Conservation (phyloP, 1,284 basidiomycete species). For the Leccinum griseonigrum region DNA sequence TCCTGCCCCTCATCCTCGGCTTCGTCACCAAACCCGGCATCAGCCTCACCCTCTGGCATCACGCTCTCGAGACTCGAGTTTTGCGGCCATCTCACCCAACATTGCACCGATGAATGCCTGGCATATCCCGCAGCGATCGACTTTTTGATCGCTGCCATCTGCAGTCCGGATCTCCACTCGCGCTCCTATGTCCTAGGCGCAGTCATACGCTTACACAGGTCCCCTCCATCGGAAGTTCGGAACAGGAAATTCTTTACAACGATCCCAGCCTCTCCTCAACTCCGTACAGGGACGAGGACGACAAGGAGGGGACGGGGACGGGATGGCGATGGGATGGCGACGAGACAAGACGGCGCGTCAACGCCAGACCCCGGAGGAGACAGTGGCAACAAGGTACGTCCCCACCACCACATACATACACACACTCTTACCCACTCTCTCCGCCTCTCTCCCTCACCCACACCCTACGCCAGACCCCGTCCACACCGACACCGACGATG, state of each 20-base stretch:
- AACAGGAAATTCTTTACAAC: conserved; percentile 41
- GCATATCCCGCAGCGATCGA: conserved; percentile 41
- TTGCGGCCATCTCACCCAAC: conserved; percentile 41
- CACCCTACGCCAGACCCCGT: too few species aligned
- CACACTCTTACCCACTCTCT: too few species aligned
- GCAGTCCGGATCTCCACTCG: conserved; percentile 49
- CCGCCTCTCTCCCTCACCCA: too few species aligned
- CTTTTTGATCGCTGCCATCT: conserved; percentile 53
- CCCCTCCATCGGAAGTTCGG: conserved; percentile 25
- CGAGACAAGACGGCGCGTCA: too few species aligned
- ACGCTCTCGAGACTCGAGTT: conserved; percentile 42
- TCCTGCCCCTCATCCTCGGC: conserved; percentile 43
- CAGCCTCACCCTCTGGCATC: conserved; percentile 45
- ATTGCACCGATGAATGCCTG: conserved; percentile 44
- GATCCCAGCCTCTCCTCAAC: conserved; percentile 45
- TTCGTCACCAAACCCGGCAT: conserved; percentile 45
- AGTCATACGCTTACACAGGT: conserved; percentile 46
- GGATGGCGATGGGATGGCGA: too few species aligned
- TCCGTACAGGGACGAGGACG: conserved; percentile 23
- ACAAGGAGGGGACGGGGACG: too few species aligned
- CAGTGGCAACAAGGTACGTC: too few species aligned
- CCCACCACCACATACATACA: too few species aligned
- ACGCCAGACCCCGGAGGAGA: too few species aligned
- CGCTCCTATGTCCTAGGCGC: conserved; percentile 50
- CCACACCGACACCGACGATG: too few species aligned